phyloP scores from a whole-genome alignment of 148 eudicot genomes.

The Silene latifolia region DNA sequence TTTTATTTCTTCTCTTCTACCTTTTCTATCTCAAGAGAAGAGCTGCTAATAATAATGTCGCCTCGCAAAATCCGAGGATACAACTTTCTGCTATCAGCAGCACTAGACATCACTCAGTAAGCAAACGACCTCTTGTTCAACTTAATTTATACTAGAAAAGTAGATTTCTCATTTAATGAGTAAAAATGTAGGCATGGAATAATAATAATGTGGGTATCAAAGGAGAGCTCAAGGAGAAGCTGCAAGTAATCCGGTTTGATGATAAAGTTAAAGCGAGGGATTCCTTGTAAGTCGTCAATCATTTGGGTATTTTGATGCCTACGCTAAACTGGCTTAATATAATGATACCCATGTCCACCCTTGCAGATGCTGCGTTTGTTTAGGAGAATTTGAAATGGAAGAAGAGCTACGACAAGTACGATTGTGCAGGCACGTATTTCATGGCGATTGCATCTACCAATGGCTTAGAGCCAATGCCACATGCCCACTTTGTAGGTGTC shows the following conservation, averaged over 20 bases:
- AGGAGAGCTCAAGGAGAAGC: conserved; percentile 48
- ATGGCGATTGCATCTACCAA: conserved; percentile 59
- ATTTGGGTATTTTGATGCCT: not conserved
- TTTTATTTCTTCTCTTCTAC: conserved; percentile 75
- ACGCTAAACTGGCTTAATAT: too few relatives aligned
- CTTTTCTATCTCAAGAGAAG: conserved; percentile 80
- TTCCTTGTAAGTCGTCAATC: conserved; percentile 43
- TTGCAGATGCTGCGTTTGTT: conserved; percentile 83
- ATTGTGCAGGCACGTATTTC: conserved; percentile 77
- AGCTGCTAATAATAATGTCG: conserved; percentile 22
- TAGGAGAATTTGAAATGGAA: conserved; percentile 80
- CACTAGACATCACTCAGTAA: conserved; percentile 29
- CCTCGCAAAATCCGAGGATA: conserved; percentile 24
- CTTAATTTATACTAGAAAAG: not conserved
- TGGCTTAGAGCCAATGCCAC: conserved; percentile 76
- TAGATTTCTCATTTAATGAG: not conserved
- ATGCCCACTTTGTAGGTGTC: conserved; percentile 84
- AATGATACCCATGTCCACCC: not conserved
- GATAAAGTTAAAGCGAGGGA: conserved; percentile 47
- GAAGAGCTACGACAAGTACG: conserved; percentile 59
- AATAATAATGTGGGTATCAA: conserved; percentile 33
- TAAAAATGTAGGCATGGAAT: conserved; percentile 19
- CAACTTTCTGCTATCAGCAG: conserved; percentile 17
- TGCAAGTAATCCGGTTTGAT: conserved; percentile 41
- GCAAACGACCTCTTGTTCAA: not conserved